A percentile compares a stretch with the other conserved stretches of the same genome.
These are phyloP conservation scores for Pilatotrama ljubarskyi DNA, from an alignment of 768 basidiomycete species.

Conservation along the genomic window DNA sequence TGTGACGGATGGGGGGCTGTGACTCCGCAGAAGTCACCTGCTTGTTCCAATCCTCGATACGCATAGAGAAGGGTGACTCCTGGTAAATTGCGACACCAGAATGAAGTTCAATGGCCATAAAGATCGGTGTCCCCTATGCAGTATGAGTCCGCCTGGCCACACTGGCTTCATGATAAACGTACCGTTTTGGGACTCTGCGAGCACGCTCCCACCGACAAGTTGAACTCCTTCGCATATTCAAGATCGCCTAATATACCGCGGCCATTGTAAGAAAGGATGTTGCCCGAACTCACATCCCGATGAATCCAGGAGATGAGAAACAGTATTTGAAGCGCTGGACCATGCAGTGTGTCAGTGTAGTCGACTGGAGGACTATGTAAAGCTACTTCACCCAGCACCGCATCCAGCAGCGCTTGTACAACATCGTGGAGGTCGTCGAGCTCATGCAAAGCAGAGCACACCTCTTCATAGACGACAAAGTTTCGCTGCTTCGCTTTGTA, in stretches of 20 bases:
- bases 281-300: constrained; percentile 3
- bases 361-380: background rate
- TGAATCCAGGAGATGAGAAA: background rate
- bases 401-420: background rate
- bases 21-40: background rate
- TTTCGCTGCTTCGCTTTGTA: constrained; percentile 3
- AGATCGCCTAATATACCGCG: background rate
- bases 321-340: constrained; percentile 4
- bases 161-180: background rate
- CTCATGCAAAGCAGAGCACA: constrained; percentile 5
- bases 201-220: background rate
- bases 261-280: background rate
- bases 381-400: background rate
- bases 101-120: constrained; percentile 4
- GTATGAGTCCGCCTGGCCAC: background rate
- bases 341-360: background rate
- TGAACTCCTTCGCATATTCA: constrained; percentile 5
- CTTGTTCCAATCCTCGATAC: background rate
- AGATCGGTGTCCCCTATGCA: background rate
- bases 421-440: constrained; percentile 2
- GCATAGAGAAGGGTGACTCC: background rate
- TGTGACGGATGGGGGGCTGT: background rate
- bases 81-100: background rate
- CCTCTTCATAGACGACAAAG: constrained; percentile 5
- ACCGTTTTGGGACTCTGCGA: constrained; percentile 3